Evolutionary conservation across 2,329 filamentous ascomycete genomes (phyloP), one percentile per base, ranked within the genome.

Genomic region (Hypoxylon sp.): DNA sequence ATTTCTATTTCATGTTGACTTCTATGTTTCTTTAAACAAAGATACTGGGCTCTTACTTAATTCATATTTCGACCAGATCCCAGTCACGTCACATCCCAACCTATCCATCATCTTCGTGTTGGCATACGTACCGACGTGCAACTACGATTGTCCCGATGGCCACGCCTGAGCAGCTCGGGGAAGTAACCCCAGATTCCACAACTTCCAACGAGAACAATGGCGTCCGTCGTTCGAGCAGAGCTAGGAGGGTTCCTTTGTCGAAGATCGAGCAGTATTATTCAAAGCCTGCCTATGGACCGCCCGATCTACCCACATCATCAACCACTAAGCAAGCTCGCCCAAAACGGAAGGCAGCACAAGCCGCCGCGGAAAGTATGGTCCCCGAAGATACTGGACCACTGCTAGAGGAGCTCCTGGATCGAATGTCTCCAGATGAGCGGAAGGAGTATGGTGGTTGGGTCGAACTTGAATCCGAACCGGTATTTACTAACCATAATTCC

Each of bases 401-500:
- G 2, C 79, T 87, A 29, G 78, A 82, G 7, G 80, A 83, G 46
- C 78, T 84, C 1, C 78, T 89, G 62, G 80, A 80, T 39, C 84
- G 84, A 10, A 82, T 88, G 62, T 81, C 80, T 2, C 75, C 79
- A 5, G 79, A 85, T 31, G 89, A 92, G 72, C 84, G 86, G 24
- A 79, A 85, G 27, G 83, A 85, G 31, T 94, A 91, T 89, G 84
- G 88, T 54, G 91, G 91, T 24, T 95, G 92, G 89, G 87, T 91
- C 64, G 94, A 98, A 76, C 86, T 98, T 54, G 94, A 97, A 80
- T 97, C 93, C 6, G 94, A 98, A 69, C 94, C 94, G 6, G 93
- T 93, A 87, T 76, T 44, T 2, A 29, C 13, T 29, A 60, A 7
- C 48, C n/a, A 15, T 6, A 47, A 17, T n/a, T 8, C 17, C 19